A percentile compares a stretch with the other conserved stretches of the same genome.
phyloP scores from a whole-genome alignment of 805 yeast genomes.

The Yarrowia keelungensis region DNA sequence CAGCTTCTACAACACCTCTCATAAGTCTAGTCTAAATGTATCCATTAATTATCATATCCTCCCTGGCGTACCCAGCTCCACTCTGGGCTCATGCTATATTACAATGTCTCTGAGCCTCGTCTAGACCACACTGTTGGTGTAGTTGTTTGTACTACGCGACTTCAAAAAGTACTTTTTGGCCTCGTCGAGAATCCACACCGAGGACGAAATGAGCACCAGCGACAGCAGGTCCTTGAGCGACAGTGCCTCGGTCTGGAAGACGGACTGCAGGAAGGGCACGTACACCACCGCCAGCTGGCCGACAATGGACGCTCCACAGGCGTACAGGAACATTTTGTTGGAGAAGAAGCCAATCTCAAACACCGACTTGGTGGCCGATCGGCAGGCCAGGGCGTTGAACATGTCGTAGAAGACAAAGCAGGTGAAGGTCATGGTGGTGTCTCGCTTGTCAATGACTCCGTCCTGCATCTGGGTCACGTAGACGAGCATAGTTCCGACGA shows the following conservation, averaged over 20 bases:
- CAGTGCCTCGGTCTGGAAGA: constrained; percentile 95
- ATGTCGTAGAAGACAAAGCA: constrained; percentile 95
- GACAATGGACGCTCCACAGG: constrained; percentile 83
- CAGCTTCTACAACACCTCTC: no score
- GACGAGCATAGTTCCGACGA: constrained; percentile 85
- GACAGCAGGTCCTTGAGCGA: constrained; percentile 70
- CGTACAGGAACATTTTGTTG: constrained; percentile 90
- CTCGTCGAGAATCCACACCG: constrained; percentile 89
- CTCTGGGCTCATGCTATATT: constrained; percentile 26
- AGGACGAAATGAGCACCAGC: constrained; percentile 69
- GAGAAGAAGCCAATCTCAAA: constrained; percentile 78
- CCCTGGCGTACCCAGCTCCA: constrained; percentile 11
- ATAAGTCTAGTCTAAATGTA: constrained; percentile 11
- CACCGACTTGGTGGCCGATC: constrained; percentile 83
- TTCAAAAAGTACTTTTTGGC: constrained; percentile 60
- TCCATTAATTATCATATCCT: constrained; percentile 24
- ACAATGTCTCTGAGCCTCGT: constrained; percentile 8
- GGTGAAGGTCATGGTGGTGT: constrained; percentile 98
- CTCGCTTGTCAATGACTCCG: constrained; percentile 87
- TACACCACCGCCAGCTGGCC: constrained; percentile 96
- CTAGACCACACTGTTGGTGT: constrained; percentile 33
- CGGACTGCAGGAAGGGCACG: constrained; percentile 87
- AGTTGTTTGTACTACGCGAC: constrained; percentile 25
- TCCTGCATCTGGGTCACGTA: constrained; percentile 83
- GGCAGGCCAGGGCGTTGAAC: constrained; percentile 95